A percentile compares a stretch with the other conserved stretches of the same genome.
phyloP scores from a whole-genome alignment of 148 eudicot species.

The Rheum nobile region DNA sequence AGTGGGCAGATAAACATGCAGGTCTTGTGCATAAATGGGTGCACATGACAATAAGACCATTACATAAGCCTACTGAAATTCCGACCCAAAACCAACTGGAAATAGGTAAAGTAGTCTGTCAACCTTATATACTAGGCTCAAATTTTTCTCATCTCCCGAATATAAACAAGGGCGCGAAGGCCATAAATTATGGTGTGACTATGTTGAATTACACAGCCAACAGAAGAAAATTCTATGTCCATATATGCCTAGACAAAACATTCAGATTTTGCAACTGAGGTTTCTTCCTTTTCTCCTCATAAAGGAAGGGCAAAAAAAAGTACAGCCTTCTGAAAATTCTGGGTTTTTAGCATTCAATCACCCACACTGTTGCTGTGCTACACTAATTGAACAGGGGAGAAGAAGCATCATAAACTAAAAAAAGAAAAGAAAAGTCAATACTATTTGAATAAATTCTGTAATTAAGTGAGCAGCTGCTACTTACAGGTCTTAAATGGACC shows the following conservation, averaged over 20 bases:
- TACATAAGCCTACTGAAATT: too few relatives aligned
- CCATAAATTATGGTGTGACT: neutral
- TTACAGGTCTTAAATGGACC: conserved; percentile 2
- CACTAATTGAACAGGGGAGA: neutral
- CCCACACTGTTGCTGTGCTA: conserved; percentile 8
- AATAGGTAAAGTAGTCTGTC: too few relatives aligned
- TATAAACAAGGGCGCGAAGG: neutral
- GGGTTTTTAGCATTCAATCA: conserved; percentile 3
- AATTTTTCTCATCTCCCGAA: too few relatives aligned
- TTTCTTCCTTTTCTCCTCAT: neutral
- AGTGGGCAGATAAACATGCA: too few relatives aligned
- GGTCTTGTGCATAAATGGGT: too few relatives aligned
- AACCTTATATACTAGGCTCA: too few relatives aligned
- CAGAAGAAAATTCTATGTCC: neutral
- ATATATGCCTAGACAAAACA: neutral
- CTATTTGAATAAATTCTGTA: neutral
- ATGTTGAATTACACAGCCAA: neutral
- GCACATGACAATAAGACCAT: too few relatives aligned
- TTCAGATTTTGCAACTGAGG: neutral
- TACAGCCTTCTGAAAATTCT: neutral
- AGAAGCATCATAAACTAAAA: neutral
- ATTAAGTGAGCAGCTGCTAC: neutral
- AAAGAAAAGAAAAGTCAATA: neutral
- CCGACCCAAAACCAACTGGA: too few relatives aligned
- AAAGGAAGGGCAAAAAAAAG: neutral